A percentile compares a stretch with the other conserved stretches of the same genome.
phyloP scores from a whole-genome alignment of 1,284 basidiomycete species.

The Cryptococcus floricola region DNA sequence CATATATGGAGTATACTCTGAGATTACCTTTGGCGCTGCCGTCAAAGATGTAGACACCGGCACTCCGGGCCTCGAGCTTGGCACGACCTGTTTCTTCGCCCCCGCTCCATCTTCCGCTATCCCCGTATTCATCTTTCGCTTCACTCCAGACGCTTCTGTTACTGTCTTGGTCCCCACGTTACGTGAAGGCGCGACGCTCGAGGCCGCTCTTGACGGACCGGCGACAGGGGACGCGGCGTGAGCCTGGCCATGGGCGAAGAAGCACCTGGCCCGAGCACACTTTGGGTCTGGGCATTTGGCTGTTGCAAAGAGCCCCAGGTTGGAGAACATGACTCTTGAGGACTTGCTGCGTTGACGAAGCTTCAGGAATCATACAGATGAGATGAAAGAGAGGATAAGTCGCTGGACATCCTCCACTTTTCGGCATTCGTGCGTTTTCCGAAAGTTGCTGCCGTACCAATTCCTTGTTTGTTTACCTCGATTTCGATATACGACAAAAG shows the following conservation, averaged over 20 bases:
- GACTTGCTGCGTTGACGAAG: neutral
- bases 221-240: neutral
- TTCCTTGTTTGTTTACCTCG: neutral
- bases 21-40: neutral
- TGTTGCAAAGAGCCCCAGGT: constrained; percentile 26
- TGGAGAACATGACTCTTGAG: constrained; percentile 29
- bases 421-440: neutral
- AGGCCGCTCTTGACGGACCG: neutral
- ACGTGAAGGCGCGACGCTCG: too few relatives aligned
- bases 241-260: constrained; percentile 28
- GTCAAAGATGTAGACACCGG: neutral
- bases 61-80: neutral
- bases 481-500: neutral
- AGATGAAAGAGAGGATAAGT: neutral
- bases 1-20: too few relatives aligned
- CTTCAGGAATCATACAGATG: neutral
- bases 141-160: neutral
- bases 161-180: too few relatives aligned
- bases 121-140: neutral
- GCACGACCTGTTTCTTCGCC: constrained; percentile 1
- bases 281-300: constrained; percentile 29
- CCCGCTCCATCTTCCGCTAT: too few relatives aligned
- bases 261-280: constrained; percentile 29
- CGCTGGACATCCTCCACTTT: constrained; percentile 1
- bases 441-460: neutral